Conservation (phyloP, 805 yeast genomes). For the Ogataea pini region DNA sequence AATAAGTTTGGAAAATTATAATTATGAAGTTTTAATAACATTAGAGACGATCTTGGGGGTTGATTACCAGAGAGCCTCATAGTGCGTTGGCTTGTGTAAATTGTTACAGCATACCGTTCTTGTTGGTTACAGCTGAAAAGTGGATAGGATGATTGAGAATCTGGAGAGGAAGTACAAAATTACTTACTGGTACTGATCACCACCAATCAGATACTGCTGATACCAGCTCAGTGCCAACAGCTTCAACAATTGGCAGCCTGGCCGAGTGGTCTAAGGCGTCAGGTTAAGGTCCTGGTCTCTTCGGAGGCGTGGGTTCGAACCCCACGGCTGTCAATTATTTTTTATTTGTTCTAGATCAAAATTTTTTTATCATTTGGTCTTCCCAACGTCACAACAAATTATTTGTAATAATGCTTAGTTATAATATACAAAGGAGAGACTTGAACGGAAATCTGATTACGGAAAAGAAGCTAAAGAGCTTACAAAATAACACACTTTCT, state of each 20-base stretch:
- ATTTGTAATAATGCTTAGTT: background rate
- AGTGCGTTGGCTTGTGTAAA: too few species aligned
- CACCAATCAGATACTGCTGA: too few species aligned
- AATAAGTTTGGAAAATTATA: background rate
- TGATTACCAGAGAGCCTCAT: too few species aligned
- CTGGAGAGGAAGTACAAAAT: too few species aligned
- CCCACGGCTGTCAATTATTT: constrained; percentile 70
- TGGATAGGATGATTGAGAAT: too few species aligned
- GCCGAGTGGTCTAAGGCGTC: constrained; percentile 46
- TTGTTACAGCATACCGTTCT: too few species aligned
- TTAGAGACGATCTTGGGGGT: too few species aligned
- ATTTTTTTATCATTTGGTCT: background rate
- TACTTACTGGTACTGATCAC: too few species aligned
- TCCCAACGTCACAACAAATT: background rate
- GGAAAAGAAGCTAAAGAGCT: background rate
- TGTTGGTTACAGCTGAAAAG: too few species aligned
- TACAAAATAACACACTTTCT: constrained; percentile 24
- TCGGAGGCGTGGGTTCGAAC: constrained; percentile 87
- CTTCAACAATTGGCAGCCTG: constrained; percentile 39
- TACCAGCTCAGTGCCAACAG: too few species aligned
- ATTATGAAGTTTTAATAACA: background rate
- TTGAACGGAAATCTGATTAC: background rate
- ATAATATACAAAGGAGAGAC: constrained; percentile 1
- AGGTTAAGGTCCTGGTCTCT: constrained; percentile 69
- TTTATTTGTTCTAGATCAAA: background rate